These are phyloP conservation scores for Diaporthe australafricana DNA, from an alignment of 2,329 filamentous ascomycete genomes.

Conservation along the genomic window DNA sequence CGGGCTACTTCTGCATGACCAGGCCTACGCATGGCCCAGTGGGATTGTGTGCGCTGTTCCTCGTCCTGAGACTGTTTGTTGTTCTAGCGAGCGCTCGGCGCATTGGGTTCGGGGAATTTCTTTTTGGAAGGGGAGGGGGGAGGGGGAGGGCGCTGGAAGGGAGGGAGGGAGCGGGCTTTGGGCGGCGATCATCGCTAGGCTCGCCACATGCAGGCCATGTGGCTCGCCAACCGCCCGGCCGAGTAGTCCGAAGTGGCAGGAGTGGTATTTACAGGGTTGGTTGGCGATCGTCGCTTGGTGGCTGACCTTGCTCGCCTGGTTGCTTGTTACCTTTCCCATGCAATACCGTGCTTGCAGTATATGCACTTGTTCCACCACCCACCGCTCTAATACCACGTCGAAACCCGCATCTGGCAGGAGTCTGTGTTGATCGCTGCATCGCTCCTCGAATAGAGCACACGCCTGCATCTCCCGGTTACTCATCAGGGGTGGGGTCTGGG, in stretches of 20 bases:
- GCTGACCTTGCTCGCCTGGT: not conserved
- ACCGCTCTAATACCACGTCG: not conserved
- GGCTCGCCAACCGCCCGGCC: conserved; percentile 19
- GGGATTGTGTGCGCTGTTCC: not conserved
- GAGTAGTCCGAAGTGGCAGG: not conserved
- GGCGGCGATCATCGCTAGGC: conserved; percentile 8
- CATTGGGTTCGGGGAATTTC: too few species aligned
- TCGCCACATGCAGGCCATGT: conserved; percentile 3
- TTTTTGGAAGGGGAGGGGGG: not conserved
- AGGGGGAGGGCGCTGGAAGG: not conserved
- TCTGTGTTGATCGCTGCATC: not conserved
- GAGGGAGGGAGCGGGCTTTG: not conserved
- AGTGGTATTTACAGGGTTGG: conserved; percentile 8
- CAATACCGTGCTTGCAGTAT: not conserved
- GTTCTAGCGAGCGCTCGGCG: not conserved
- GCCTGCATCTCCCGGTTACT: not conserved
- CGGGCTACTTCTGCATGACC: not conserved
- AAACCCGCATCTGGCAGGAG: conserved; percentile 14
- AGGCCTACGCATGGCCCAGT: not conserved
- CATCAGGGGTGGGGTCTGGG: conserved; percentile 3
- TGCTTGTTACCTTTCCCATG: conserved; percentile 5
- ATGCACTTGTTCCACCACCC: not conserved
- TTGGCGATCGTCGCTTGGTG: conserved; percentile 14
- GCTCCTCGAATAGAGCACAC: not conserved
- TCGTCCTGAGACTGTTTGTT: not conserved